A percentile compares a stretch with the other conserved stretches of the same genome.
phyloP scores from a whole-genome alignment of 2,329 filamentous ascomycete species.

The Tolypocladium tropicale region DNA sequence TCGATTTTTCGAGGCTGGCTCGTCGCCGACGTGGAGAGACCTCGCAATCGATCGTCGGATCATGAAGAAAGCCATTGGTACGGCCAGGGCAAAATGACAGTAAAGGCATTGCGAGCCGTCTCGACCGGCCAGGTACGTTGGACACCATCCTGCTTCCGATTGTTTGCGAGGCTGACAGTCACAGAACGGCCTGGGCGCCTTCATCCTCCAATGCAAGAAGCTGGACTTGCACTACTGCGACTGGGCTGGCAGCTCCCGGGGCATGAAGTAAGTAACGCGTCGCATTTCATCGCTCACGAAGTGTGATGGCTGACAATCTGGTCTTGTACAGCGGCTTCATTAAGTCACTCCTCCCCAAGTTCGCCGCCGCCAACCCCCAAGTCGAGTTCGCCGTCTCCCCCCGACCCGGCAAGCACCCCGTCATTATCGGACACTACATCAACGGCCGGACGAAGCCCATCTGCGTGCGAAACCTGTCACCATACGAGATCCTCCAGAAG shows the following conservation, averaged over 20 bases:
- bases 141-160: background rate
- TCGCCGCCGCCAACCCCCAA: slow-evolving; percentile 72
- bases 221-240: slow-evolving; percentile 97
- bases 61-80: slow-evolving; percentile 16
- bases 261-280: slow-evolving; percentile 69
- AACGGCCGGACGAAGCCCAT: slow-evolving; percentile 79
- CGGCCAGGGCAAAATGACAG: slow-evolving; percentile 38
- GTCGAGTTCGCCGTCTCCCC: slow-evolving; percentile 90
- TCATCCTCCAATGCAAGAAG: slow-evolving; percentile 94
- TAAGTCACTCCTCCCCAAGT: slow-evolving; percentile 61
- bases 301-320: background rate
- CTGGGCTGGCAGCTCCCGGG: slow-evolving; percentile 83
- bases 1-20: slow-evolving; percentile 3
- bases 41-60: slow-evolving; percentile 11
- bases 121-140: slow-evolving; percentile 40
- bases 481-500: slow-evolving; percentile 73
- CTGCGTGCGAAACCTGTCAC: slow-evolving; percentile 79
- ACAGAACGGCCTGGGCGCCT: slow-evolving; percentile 92
- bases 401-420: slow-evolving; percentile 78
- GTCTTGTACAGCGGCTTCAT: slow-evolving; percentile 60
- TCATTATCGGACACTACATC: slow-evolving; percentile 84
- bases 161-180: slow-evolving; percentile 6
- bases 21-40: slow-evolving; percentile 4
- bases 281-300: background rate
- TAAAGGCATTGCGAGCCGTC: slow-evolving; percentile 41